Percentiles rank a stretch among this genome's conserved stretches.
These are phyloP conservation scores for Mycena albidolilacea DNA, from an alignment of 768 basidiomycete species.

Conservation along the genomic window DNA sequence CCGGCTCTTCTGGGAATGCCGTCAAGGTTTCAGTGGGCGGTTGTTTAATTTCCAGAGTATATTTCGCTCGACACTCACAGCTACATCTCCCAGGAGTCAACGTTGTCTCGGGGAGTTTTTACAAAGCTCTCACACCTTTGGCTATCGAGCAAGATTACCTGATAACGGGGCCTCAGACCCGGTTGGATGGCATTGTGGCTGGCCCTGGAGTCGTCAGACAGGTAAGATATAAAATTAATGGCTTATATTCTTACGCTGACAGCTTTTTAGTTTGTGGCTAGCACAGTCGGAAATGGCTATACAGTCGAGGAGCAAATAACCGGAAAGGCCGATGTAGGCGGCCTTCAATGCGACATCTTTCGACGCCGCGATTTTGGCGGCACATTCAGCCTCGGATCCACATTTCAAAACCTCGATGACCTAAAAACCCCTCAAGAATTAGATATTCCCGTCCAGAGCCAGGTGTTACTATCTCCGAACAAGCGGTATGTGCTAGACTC, in stretches of 20 bases:
- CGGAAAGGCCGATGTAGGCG: constrained; percentile 8
- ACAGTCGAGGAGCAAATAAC: constrained; percentile 7
- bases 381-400: neutral
- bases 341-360: constrained; percentile 8
- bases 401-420: neutral
- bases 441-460: neutral
- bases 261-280: constrained; percentile 4
- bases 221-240: neutral
- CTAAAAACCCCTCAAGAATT: constrained; percentile 8
- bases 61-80: neutral
- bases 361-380: neutral
- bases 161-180: neutral
- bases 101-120: neutral
- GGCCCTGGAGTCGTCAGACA: constrained; percentile 2
- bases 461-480: too few species aligned
- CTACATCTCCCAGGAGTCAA: neutral
- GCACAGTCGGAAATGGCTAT: constrained; percentile 1
- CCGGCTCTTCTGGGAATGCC: neutral
- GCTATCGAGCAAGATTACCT: constrained; percentile 2
- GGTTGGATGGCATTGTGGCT: neutral
- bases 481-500: too few species aligned
- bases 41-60: neutral
- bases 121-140: neutral
- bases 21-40: constrained; percentile 9
- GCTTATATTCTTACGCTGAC: neutral